A percentile compares a stretch with the other conserved stretches of the same genome.
These are phyloP conservation scores for Wickerhamomyces rabaulensis DNA, from an alignment of 805 yeast species.

Conservation along the genomic window DNA sequence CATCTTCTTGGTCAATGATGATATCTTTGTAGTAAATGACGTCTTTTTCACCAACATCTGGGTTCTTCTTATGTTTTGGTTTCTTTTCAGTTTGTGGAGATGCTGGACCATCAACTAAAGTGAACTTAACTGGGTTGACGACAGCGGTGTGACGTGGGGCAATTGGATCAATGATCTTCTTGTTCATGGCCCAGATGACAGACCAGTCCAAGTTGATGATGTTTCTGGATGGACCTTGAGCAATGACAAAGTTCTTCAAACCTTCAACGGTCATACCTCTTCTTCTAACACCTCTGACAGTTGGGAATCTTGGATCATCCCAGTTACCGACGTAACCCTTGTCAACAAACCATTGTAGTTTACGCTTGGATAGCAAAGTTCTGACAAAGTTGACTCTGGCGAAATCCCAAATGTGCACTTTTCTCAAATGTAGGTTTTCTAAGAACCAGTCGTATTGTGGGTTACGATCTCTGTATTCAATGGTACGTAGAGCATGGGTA, in stretches of 20 bases:
- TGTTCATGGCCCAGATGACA: constrained; percentile 95
- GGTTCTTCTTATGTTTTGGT: constrained; percentile 93
- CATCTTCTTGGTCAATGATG: constrained; percentile 84
- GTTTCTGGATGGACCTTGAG: constrained; percentile 98
- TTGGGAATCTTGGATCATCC: constrained; percentile 99
- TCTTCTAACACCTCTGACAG: constrained; percentile 98
- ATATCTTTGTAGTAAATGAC: constrained; percentile 61
- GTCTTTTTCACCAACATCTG: constrained; percentile 81
- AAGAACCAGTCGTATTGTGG: constrained; percentile 98
- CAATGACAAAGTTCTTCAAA: constrained; percentile 82
- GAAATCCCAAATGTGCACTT: constrained; percentile 97
- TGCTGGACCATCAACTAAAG: constrained; percentile 64
- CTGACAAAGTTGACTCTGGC: constrained; percentile 95
- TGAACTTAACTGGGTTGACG: constrained; percentile 65
- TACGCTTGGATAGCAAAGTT: constrained; percentile 93
- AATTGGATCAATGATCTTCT: constrained; percentile 93
- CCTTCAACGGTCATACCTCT: constrained; percentile 99
- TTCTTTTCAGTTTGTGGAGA: constrained; percentile 60
- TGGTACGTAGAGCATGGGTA: constrained; percentile 96
- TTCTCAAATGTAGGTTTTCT: constrained; percentile 72
- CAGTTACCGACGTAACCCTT: constrained; percentile 81
- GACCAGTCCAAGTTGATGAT: constrained; percentile 97
- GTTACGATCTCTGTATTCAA: constrained; percentile 98
- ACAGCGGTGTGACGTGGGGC: constrained; percentile 95
- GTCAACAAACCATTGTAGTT: constrained; percentile 98